Base-by-base conservation (phyloP, 305 asterid genomes). In the Vinca major region DNA sequence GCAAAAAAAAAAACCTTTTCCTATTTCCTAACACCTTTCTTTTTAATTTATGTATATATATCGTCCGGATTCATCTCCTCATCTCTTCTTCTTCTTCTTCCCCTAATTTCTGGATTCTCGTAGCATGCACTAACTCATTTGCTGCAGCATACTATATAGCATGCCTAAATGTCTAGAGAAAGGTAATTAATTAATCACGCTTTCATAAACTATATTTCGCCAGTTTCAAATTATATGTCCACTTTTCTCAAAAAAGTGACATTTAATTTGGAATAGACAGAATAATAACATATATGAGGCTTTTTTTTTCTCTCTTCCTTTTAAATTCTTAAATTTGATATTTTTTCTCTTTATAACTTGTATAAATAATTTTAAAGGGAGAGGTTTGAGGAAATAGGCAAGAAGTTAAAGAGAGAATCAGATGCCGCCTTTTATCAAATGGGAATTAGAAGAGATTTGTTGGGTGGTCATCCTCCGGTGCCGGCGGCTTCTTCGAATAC, bases 141-240 rank as follows among this genome's bases (percentile, higher is more conserved):
- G 48, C 73, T 43, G 57, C 74, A 72, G 80, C 77, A 67, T 73
- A 75, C 79, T 76, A 75, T 80, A 78, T 76, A 85, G 56, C 63
- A 88, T 86, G 95, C 95, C 79, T 86, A 94, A 86, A 90, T 90
- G 97, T 88, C 94, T 81, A 82, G 87, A 81, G 89, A 86, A 80
- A 90, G 97, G 97, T 89, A 76, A 67, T 56, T 2, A 2, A 40
- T 21, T 33, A 26, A 13, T 33, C 43, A 41, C 44, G 5, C 40
- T 72, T 26, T 26, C 33, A 26, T 26, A 26, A 26, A 26, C 1
- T 1, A 26, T 26, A 26, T 1, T 26, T 1, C 33, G 33, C 33
- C 33, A 26, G 33, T 26, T 26, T 26, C 33, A 26, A 26, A 26
- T 26, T 26, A 26, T 26, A 26, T 26, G 33, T 26, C 33, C 33